Evolutionary conservation across 495 filamentous ascomycete species (phyloP), one percentile per base, ranked within the genome.

Genomic region (Talaromyces liani): DNA sequence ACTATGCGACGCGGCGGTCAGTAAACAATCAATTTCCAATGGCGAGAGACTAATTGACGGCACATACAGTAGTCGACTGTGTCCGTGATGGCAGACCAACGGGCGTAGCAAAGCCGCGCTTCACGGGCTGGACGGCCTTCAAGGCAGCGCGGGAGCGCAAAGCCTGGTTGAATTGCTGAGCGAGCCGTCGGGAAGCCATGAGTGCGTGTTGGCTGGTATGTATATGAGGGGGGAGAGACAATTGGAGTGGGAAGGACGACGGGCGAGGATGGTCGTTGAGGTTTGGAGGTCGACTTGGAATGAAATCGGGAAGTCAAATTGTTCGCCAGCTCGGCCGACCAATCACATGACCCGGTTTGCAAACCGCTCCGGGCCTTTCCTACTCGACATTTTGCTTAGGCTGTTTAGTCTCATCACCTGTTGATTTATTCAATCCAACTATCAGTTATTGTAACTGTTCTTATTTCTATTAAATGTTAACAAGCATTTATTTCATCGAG

Each of bases 101-200:
- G 56, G 91, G 92, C 58, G 92, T 91, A 70, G 93, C 92, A 70
- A 96, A 90, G 70, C 89, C 88, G 82, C 92, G 86, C 74, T 82
- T 86, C 72, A 91, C 79, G 66, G 89, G 85, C 74, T 86, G 82
- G 70, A 91, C 78, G 67, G 88, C 80, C 71, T 87, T 84, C 74
- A 91, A 80, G 72, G 88, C 88, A 73, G 88, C 84, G 74, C 89
- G 89, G 80, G 78, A 89, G 79, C 91, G 90, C 78, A 95, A 82
- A 80, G 88, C 88, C 83, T 90, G 86, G 77, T 91, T 84, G 68
- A 97, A 83, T 81, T 89, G 93, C 69, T 92, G 82, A 74, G 92
- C 92, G 77, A 97, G 84, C 83, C 90, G 89, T 85, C 91, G 85
- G 74, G 93, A 96, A 82, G 92, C 92, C 93, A 97, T 97, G 82